A percentile compares a stretch with the other conserved stretches of the same genome.
Conservation (phyloP, 108 stramenopile species). For the Nitzschia putrida region DNA sequence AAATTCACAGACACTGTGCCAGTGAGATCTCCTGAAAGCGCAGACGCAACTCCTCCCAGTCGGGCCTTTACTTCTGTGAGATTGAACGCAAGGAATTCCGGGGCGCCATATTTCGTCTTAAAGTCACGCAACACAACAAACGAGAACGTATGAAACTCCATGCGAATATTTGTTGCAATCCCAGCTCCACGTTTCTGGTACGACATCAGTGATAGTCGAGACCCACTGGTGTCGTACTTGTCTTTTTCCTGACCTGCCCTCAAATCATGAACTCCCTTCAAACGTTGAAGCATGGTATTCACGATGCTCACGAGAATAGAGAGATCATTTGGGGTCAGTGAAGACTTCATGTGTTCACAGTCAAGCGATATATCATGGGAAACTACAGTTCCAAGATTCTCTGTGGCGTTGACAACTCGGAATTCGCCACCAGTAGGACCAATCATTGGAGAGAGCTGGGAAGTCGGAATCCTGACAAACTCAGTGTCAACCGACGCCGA, state of each 20-base stretch:
- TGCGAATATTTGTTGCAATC: constrained; percentile 62
- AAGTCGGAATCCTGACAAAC: constrained; percentile 44
- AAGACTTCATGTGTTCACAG: constrained; percentile 57
- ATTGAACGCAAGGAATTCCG: constrained; percentile 68
- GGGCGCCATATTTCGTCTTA: constrained; percentile 46
- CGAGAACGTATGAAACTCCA: constrained; percentile 63
- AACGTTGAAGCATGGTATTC: constrained; percentile 55
- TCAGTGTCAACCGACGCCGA: constrained; percentile 60
- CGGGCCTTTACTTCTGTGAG: constrained; percentile 48
- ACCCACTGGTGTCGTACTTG: neutral
- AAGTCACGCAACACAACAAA: constrained; percentile 58
- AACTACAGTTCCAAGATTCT: constrained; percentile 58
- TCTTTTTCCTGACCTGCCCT: neutral
- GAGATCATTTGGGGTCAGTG: constrained; percentile 66
- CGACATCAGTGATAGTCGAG: constrained; percentile 34
- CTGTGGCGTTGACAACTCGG: constrained; percentile 62
- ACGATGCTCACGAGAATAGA: constrained; percentile 54
- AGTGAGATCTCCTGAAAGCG: constrained; percentile 59
- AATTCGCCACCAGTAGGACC: constrained; percentile 65
- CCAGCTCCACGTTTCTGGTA: constrained; percentile 72
- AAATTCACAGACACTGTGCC: constrained; percentile 47
- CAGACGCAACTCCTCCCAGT: constrained; percentile 65
- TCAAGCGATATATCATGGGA: constrained; percentile 75
- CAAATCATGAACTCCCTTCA: constrained; percentile 29
- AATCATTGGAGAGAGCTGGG: constrained; percentile 53